These are phyloP conservation scores for Hirschfeldia incana DNA, from an alignment of 345 rosid genomes.

Conservation along the genomic window DNA sequence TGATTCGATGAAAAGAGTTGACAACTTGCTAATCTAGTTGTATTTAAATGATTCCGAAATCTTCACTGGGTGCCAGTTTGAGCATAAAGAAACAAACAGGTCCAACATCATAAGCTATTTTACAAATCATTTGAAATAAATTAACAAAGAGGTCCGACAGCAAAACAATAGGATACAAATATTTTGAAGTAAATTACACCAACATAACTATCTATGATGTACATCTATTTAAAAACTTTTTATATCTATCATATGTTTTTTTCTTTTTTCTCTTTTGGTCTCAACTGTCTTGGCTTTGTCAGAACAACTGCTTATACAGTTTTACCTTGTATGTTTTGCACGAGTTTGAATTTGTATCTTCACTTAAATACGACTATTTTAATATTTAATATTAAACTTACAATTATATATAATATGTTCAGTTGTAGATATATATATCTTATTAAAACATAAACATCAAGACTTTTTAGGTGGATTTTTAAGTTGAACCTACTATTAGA, in stretches of 20 bases:
- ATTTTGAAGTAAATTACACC: not conserved
- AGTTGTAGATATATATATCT: not conserved
- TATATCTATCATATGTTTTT: not conserved
- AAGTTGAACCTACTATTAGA: too few species aligned
- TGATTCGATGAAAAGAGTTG: constrained; percentile 32
- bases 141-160: constrained; percentile 21
- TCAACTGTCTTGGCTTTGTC: not conserved
- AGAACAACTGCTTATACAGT: not conserved
- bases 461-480: too few species aligned
- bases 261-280: constrained; percentile 13
- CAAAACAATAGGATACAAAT: not conserved
- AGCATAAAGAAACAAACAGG: constrained; percentile 6
- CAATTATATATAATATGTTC: not conserved
- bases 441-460: too few species aligned
- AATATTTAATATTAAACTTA: not conserved
- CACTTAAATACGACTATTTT: not conserved
- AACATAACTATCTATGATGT: constrained; percentile 8
- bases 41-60: constrained; percentile 25
- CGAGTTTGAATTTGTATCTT: not conserved
- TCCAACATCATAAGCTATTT: not conserved
- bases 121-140: not conserved
- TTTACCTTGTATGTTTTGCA: not conserved
- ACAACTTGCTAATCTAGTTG: constrained; percentile 39
- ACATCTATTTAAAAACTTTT: not conserved
- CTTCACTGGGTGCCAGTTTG: constrained; percentile 12